Base-by-base conservation (phyloP, 371 early-diverging fungal species). In the Mortierella sp. region DNA sequence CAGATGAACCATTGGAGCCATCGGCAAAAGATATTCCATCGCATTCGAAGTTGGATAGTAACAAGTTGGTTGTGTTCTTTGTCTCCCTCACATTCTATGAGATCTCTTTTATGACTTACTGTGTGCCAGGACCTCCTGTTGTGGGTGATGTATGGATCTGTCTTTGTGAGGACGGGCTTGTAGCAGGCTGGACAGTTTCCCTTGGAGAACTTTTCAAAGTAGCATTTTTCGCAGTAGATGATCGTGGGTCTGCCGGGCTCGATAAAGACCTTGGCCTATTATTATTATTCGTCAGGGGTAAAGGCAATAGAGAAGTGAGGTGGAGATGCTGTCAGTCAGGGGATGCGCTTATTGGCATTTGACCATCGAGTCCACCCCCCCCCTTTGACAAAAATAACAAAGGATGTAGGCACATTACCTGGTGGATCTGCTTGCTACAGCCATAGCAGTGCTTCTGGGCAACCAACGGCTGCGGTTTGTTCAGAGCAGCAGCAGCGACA, bases 91-190 rank as follows among this genome's bases (percentile, higher is more conserved):
- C n/a, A n/a, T n/a, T n/a, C n/a, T n/a, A n/a, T n/a, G n/a, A n/a
- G n/a, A n/a, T n/a, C n/a, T n/a, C n/a, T n/a, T 34, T 19, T 22
- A 7, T 58, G 1, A 11, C 76, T 44, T 80, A 80, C 85, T 44
- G 80, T 81, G 69, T 91, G 91, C 90, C 90, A 91, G 8, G 85
- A 74, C 16, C 77, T 78, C 40, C 74, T 79, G 53, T 80, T 67
- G 66, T 89, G 86, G 9, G 90, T 88, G 65, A 91, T 79, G 64
- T 86, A 89, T 9, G 81, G 65, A 41, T 89, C 87, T 29, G 84
- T 78, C 68, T 83, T 78, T 48, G 81, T 79, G 63, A 86, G 76
- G 24, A 91, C 89, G 1, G 79, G 82, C 16, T 81, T 86, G 67
- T 74, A 61, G 68, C 91, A 91, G 29, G 76, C 45, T 26, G 82